Conservation (phyloP, 2,329 filamentous ascomycete genomes). For the Venturia oleaginea region DNA sequence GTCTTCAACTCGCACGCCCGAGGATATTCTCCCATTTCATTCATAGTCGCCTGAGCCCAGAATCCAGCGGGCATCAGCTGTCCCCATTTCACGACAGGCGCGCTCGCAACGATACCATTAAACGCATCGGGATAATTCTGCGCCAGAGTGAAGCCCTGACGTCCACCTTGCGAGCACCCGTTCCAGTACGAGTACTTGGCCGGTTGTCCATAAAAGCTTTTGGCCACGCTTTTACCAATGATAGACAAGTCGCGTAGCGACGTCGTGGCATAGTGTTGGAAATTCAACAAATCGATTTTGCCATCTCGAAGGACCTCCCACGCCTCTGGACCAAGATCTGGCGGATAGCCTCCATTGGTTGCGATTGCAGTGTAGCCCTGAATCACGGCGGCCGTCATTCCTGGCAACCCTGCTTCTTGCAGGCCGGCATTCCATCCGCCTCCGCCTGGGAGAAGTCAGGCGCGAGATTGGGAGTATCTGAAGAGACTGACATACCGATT, state of each 20-base stretch:
- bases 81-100: constrained; percentile 21
- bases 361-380: constrained; percentile 26
- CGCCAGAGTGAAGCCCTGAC: constrained; percentile 25
- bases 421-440: constrained; percentile 24
- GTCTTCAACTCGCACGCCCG: constrained; percentile 20
- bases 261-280: constrained; percentile 31
- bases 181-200: constrained; percentile 29
- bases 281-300: constrained; percentile 22
- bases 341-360: constrained; percentile 24
- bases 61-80: constrained; percentile 16
- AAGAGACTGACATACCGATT: constrained; percentile 12
- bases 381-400: constrained; percentile 21
- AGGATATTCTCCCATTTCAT: constrained; percentile 14
- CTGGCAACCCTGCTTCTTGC: constrained; percentile 17
- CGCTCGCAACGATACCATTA: constrained; percentile 25
- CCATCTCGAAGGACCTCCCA: constrained; percentile 19
- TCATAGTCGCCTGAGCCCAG: constrained; percentile 18
- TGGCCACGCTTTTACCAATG: constrained; percentile 26
- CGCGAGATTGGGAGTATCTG: background rate
- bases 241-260: constrained; percentile 28
- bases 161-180: constrained; percentile 26
- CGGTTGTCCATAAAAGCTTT: constrained; percentile 26
- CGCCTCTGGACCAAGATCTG: background rate
- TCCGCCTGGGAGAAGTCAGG: constrained; percentile 19
- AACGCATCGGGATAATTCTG: constrained; percentile 23